Percentiles rank a stretch among this genome's conserved stretches.
Conservation (phyloP, 2,329 filamentous ascomycete species). For the Penicillium frequentans region DNA sequence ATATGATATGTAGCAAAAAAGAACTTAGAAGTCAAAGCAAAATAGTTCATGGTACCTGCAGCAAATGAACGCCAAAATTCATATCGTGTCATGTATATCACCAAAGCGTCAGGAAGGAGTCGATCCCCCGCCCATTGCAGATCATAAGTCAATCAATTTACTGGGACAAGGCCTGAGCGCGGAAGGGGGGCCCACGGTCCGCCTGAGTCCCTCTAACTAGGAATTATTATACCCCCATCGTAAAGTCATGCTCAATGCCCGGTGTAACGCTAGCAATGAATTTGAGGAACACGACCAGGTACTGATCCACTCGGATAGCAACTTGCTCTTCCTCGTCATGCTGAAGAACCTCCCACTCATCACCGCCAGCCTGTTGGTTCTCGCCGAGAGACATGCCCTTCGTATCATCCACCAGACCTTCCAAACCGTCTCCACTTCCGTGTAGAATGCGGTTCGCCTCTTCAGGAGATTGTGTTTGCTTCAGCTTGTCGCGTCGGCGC, state of each 20-base stretch:
- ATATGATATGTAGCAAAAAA: conserved; percentile 4
- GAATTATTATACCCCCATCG: conserved; percentile 77
- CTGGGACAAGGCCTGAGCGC: not conserved
- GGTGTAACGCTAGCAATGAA: conserved; percentile 90
- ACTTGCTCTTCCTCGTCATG: conserved; percentile 50
- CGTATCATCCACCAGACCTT: conserved; percentile 82
- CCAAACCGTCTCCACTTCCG: conserved; percentile 62
- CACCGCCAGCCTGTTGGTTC: conserved; percentile 45
- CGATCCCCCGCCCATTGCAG: not conserved
- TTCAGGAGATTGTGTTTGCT: conserved; percentile 54
- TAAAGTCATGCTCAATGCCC: conserved; percentile 96
- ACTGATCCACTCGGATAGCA: conserved; percentile 53
- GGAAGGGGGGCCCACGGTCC: not conserved
- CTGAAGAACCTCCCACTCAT: conserved; percentile 66
- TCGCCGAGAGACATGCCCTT: conserved; percentile 61
- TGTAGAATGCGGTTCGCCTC: conserved; percentile 25
- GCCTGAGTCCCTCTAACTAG: not conserved
- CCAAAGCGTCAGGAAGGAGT: not conserved
- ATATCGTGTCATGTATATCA: conserved; percentile 24
- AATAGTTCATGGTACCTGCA: conserved; percentile 5
- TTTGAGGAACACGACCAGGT: conserved; percentile 55
- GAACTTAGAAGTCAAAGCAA: not conserved
- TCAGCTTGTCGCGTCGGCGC: conserved; percentile 79
- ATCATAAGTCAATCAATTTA: not conserved
- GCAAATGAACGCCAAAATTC: conserved; percentile 21